Evolutionary conservation across 208 protist species (phyloP), one percentile per base, ranked within the genome.

Genomic region (Trypanosoma cruzi): DNA sequence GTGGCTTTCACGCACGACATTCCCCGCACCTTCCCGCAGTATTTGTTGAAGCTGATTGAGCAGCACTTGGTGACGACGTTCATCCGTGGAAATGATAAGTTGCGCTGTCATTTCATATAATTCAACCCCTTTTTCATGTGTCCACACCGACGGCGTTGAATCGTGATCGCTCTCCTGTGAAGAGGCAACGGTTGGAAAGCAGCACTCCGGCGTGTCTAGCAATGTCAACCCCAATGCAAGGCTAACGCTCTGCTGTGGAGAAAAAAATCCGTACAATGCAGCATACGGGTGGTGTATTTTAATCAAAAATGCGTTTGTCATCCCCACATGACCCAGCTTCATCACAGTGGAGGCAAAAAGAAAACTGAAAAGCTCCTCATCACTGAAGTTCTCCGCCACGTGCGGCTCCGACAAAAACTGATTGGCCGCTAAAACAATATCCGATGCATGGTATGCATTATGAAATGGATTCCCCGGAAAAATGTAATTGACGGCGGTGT

Each of bases 291-390:
- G 86, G n/a, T 64, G 64, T 28, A 87, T 28, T 50, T 79, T 71
- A 32, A 69, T 64, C 20, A 92, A 48, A 86, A 98, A 75, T 84
- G 89, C 67, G 90, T 98, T 91, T 48, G 79, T 79, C n/a, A 77
- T 60, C 10, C 85, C 88, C 50, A 72, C 64, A 70, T 93, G 84
- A 7, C 78, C 81, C 0, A 93, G 54, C 58, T 78, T 73, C 71
- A 85, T 76, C n/a, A 88, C 69, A 13, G 79, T 68, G 3, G 87
- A 58, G 4, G 82, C 49, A 36, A 90, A 78, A 10, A 93, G 71
- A 55, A 93, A 82, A 5, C 80, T 73, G 53, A 89, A 82, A 6
- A 87, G 50, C 73, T 93, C 87, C 55, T 70, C 64, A 61, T 75
- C 70, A 28, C 65, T 75, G 26, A 85, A 71, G 40, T 73, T 58